Percentiles rank a stretch among this genome's conserved stretches.
Evolutionary conservation across 495 filamentous ascomycete genomes (phyloP).

Genomic region (Aspergillus taichungensis): DNA sequence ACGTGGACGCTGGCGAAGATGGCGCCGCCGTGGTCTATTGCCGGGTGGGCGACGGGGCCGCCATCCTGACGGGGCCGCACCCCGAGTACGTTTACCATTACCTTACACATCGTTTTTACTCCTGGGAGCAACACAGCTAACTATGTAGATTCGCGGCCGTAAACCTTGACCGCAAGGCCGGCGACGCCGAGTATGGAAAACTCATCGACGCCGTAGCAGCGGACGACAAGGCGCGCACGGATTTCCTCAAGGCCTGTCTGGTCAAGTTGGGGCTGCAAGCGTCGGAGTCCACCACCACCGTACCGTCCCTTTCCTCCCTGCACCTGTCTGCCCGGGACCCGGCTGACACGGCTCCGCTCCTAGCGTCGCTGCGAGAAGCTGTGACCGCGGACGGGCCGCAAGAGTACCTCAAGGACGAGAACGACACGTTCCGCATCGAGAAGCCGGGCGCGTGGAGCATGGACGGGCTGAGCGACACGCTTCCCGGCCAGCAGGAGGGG

Average conservation of each 20-base stretch:
- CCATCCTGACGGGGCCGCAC: constrained; percentile 80
- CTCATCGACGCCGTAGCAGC: constrained; percentile 59
- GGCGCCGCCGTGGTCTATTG: constrained; percentile 79
- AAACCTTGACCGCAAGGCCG: constrained; percentile 59
- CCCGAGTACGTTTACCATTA: constrained; percentile 61
- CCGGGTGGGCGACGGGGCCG: constrained; percentile 75
- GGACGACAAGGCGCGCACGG: constrained; percentile 60
- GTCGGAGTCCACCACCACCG: constrained; percentile 53
- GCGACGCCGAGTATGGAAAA: constrained; percentile 55
- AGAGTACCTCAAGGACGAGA: constrained; percentile 74
- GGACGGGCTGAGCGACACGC: constrained; percentile 40
- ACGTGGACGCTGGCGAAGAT: constrained; percentile 63
- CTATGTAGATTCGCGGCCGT: constrained; percentile 64
- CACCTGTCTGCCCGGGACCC: constrained; percentile 70
- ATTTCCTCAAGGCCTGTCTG: constrained; percentile 76
- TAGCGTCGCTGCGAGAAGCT: constrained; percentile 57
- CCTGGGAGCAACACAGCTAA: constrained; percentile 10
- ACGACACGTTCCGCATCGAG: constrained; percentile 77
- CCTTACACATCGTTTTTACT: not conserved
- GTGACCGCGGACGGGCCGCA: constrained; percentile 57
- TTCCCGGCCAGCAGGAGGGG: constrained; percentile 42
- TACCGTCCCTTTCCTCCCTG: constrained; percentile 77
- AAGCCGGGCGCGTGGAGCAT: constrained; percentile 56
- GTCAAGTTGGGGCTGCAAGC: constrained; percentile 75
- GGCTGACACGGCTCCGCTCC: constrained; percentile 54